These are phyloP conservation scores for Diaporthe amygdali DNA, from an alignment of 2,329 filamentous ascomycete species.

Conservation along the genomic window DNA sequence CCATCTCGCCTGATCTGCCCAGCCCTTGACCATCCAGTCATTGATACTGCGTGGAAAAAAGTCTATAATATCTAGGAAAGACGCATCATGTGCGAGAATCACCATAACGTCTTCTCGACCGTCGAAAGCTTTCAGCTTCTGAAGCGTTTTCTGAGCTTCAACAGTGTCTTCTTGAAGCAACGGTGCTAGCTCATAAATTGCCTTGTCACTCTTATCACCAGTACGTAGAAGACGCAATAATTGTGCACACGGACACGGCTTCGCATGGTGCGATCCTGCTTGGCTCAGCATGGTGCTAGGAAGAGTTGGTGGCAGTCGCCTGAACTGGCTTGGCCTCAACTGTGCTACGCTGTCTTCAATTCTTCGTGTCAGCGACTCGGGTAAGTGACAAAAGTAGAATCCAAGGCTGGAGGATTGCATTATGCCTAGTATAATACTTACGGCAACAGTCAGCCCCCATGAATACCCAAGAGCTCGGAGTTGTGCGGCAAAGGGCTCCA, in stretches of 20 bases:
- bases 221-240: slow-evolving; percentile 15
- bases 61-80: slow-evolving; percentile 22
- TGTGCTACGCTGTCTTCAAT: neutral
- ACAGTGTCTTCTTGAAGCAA: neutral
- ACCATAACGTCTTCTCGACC: slow-evolving; percentile 25
- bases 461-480: slow-evolving; percentile 16
- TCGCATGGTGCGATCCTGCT: neutral
- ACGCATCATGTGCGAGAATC: slow-evolving; percentile 28
- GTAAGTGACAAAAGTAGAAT: slow-evolving; percentile 19
- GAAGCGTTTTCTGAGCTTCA: slow-evolving; percentile 23
- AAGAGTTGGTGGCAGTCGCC: neutral
- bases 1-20: slow-evolving; percentile 26
- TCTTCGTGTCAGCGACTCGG: neutral
- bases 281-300: neutral
- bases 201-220: slow-evolving; percentile 2
- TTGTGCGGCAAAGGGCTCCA: slow-evolving; percentile 27
- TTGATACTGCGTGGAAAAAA: slow-evolving; percentile 27
- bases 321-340: neutral
- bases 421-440: neutral
- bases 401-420: no score
- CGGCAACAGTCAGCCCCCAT: slow-evolving; percentile 14
- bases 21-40: slow-evolving; percentile 23
- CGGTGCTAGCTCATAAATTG: neutral
- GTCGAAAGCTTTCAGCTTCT: slow-evolving; percentile 26
- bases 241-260: neutral